Conservation (phyloP, 768 basidiomycete species). For the Xanthoconium purpureum region DNA sequence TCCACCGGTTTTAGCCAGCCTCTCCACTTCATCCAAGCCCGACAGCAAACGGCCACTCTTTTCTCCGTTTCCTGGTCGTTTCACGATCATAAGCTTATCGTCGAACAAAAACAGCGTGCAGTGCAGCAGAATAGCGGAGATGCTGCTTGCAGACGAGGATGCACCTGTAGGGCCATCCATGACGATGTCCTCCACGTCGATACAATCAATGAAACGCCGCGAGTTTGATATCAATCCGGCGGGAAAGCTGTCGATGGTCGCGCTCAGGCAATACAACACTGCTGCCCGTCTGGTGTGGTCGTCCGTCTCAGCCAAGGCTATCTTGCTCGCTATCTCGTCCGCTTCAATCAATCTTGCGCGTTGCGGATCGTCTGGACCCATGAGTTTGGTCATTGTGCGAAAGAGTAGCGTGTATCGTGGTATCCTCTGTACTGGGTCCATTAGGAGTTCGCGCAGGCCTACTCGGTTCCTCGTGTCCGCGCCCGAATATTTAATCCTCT, state of each 20-base stretch:
- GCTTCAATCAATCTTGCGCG: conserved; percentile 78
- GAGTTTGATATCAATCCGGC: conserved; percentile 86
- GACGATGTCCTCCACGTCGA: conserved; percentile 86
- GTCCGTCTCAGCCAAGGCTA: conserved; percentile 89
- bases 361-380: conserved; percentile 76
- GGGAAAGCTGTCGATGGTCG: conserved; percentile 89
- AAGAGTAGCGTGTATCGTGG: conserved; percentile 92
- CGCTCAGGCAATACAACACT: conserved; percentile 79
- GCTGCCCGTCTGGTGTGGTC: conserved; percentile 88
- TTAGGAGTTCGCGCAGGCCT: conserved; percentile 85
- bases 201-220: conserved; percentile 84
- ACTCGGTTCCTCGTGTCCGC: conserved; percentile 75
- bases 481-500: conserved; percentile 87
- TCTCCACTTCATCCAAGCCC: conserved; percentile 79
- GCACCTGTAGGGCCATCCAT: conserved; percentile 42
- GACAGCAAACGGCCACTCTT: conserved; percentile 68
- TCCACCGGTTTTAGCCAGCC: conserved; percentile 59
- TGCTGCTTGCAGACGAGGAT: conserved; percentile 43
- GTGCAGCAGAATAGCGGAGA: conserved; percentile 54
- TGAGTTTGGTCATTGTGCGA: conserved; percentile 87
- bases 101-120: conserved; percentile 93
- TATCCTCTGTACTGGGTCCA: conserved; percentile 96
- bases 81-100: conserved; percentile 89
- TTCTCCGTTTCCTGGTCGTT: conserved; percentile 75
- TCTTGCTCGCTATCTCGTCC: conserved; percentile 82